Base-by-base conservation (phyloP, 495 filamentous ascomycete genomes). In the Immersiella caudata region DNA sequence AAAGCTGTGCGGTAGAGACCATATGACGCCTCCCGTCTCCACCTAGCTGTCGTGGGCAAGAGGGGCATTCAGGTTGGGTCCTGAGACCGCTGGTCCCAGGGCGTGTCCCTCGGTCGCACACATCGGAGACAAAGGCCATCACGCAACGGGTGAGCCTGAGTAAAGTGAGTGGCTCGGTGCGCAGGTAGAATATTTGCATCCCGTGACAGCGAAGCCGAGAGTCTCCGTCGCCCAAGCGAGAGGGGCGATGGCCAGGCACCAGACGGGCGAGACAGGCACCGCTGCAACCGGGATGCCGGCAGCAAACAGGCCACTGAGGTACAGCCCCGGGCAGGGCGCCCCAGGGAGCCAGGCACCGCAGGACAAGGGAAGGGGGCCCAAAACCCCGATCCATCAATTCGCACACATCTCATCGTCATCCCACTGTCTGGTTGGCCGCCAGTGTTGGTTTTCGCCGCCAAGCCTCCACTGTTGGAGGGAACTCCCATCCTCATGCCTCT, bases 191-290 rank as follows among this genome's bases (percentile, higher is more conserved):
- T 40, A n/a, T 8, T 24, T 29, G 24, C n/a, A 22, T 36, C 59
- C 59, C 29, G 21, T 26, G 29, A 25, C 29, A 21, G 25, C 40
- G 26, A 14, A 61, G 22, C 59, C n/a, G 33, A 6, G 60, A 40
- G 24, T 18, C n/a, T 46, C 22, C 40, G 18, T 27, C 14, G 36
- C 50, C 24, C 54, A 62, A 40, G 49, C 65, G 51, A 62, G 29
- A 62, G 58, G 50, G 58, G 36, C 46, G 56, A 67, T 46, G 16
- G 27, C 33, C 65, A 67, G 65, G 65, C 58, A 67, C 65, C 33
- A 56, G 7, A 65, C 67, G 36, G 64, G 51, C 65, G 25, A 62
- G 6, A 68, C 69, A 61, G 67, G 62, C 40, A 67, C 65, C 65
- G 59, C 65, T 67, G 58, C 59, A 62, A 55, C 65, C 59, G 59